Base-by-base conservation (phyloP, 2,329 filamentous ascomycete species). In the Tolypocladium amazonense region DNA sequence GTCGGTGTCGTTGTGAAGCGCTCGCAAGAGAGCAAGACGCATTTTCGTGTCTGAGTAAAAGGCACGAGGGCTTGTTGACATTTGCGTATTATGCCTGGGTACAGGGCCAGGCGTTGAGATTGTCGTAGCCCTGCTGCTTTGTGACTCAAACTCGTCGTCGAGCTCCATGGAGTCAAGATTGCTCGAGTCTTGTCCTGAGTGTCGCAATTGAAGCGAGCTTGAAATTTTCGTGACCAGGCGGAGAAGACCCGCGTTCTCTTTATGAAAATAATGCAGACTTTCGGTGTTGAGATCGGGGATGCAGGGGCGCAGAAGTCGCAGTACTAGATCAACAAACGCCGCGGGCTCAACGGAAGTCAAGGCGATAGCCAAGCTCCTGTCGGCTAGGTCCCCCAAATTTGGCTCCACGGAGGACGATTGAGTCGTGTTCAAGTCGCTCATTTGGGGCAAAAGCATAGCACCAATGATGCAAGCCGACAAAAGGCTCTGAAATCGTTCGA, bases 61-160 rank as follows among this genome's bases (percentile, higher is more conserved):
- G 4, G 80, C 75, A 35, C 72, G 68, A 0, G 72, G 62, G 37
- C 79, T 77, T 47, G 79, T 64, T 23, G 68, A 66, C 50, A 82
- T 69, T 15, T 77, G 69, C 8, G 72, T 68, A 52, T 77, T 77
- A 25, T 75, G 74, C 23, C 82, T 77, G 50, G 83, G 76, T 50
- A 84, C 68, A 20, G 79, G 68, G 25, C 72, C 65, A 1, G 64
- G 60, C 38, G 72, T 75, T 37, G 75, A 69, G 1, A 68, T 62
- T 20, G 71, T 69, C 56, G 75, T 77, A 33, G 70, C 73, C 30
- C 77, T 77, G 62, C 80, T 85, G 58, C 76, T 76, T 64, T 88
- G 84, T 0, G 84, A 85, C 47, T 84, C 81, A 59, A 88, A 85
- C 2, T 82, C 81, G 15, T 82, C 79, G 65, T 91, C 88, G 6